Evolutionary conservation across 768 basidiomycete genomes (phyloP).

Genomic region (Xerocomus spinulosus): DNA sequence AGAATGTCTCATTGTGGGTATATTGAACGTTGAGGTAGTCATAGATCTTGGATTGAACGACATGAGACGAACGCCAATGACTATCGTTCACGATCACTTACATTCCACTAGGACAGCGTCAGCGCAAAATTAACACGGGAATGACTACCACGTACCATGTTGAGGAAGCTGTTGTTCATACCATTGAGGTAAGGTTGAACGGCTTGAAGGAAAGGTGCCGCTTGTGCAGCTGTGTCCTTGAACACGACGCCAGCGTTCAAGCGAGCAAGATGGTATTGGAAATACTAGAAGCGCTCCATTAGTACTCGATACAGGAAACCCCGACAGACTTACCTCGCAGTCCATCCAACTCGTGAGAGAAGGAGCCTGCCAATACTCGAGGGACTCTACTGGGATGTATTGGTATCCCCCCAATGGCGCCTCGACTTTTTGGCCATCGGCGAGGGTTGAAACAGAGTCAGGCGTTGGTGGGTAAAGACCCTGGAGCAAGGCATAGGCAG

Average conservation of each 20-base stretch:
- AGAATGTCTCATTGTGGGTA: conserved; percentile 77
- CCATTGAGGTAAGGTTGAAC: conserved; percentile 67
- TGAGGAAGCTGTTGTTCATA: conserved; percentile 56
- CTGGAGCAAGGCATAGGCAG: conserved; percentile 75
- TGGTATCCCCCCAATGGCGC: conserved; percentile 47
- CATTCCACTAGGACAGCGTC: conserved; percentile 53
- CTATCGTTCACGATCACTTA: conserved; percentile 32
- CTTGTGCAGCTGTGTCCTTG: conserved; percentile 49
- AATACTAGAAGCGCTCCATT: conserved; percentile 17
- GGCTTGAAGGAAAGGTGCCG: conserved; percentile 59
- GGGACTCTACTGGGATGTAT: conserved; percentile 46
- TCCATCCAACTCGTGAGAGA: conserved; percentile 77
- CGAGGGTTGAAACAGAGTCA: conserved; percentile 62
- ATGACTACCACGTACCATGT: conserved; percentile 47
- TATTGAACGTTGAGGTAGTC: conserved; percentile 75
- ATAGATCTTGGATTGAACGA: conserved; percentile 46
- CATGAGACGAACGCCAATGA: neutral
- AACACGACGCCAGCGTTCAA: conserved; percentile 36
- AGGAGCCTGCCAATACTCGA: conserved; percentile 55
- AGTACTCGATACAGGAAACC: neutral
- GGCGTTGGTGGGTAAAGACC: conserved; percentile 77
- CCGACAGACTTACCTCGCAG: conserved; percentile 38
- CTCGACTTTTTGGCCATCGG: conserved; percentile 62
- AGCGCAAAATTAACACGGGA: conserved; percentile 4
- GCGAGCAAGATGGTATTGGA: conserved; percentile 23